Evolutionary conservation across 129 eudicot species (phyloP), one percentile per base, ranked within the genome.

Genomic region (Saussurea involucrata): DNA sequence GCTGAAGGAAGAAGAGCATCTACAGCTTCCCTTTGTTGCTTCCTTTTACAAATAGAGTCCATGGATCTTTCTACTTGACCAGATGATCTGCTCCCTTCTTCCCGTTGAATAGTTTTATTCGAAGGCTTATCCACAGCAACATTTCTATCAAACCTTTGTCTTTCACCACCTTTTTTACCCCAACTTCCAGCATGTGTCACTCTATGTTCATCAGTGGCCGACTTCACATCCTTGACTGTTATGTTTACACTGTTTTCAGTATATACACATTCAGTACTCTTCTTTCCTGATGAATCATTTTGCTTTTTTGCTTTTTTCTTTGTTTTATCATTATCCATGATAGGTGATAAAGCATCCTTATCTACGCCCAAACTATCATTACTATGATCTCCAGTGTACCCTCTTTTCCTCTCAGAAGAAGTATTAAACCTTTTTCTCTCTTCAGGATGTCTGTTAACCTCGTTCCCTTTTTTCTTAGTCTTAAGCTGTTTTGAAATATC

Each of bases 1-100:
- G 90, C 94, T 9, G 97, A 92, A 68, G 96, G 92, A 78, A 92
- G 95, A 76, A 95, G 94, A 77, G 95, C 97, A 78, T 92, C 93
- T 44, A 95, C 97, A 49, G 88, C 99, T 74, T 92, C 97, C 53
- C 99, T 95, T 81, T 90, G 97, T 80, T 89, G 92, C 81, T 92
- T 92, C 78, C 96, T 86, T 84, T 88, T 88, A 64, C 42, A 8
- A 36, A 85, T 74, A 13, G 83, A 24, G 76, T 82, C 82, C 7
- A 68, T 78, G 28, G 82, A 66, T 70, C 24, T 66, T 28, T 76
- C 91, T 63, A 63, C 80, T 67, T 75, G 63, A 79, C 65, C 81
- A 63, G 79, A 81, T 78, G 81, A 32, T 79, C 66, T 70, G 24
- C 75, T 81, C 27, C 36, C 74, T 68, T 34, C 85, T 78, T 63